Evolutionary conservation across 371 early-diverging fungal genomes (phyloP), one percentile per base, ranked within the genome.

Genomic region (Smittium culicis): DNA sequence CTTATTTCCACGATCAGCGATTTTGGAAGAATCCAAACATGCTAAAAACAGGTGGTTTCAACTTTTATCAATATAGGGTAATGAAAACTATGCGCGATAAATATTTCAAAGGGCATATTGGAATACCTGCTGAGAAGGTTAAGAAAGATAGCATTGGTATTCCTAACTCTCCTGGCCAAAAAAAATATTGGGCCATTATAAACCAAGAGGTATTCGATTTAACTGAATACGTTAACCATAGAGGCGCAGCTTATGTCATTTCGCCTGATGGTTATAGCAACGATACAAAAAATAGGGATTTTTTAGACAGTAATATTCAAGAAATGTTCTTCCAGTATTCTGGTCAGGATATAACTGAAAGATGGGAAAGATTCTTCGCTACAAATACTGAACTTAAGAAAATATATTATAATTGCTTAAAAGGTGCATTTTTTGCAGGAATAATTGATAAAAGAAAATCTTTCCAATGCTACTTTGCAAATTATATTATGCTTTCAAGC

Each of bases 381-480:
- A 67, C 66, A 67, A 67, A 79, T 67, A 56, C 76, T 69, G 64
- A 67, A 0, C 68, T 67, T 5, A 68, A 92, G 68, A 67, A 72
- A 35, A 31, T 79, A 77, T 65, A 77, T 69, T 68, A 72, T 65
- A 74, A 81, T 58, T 96, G 97, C 77, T 79, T 96, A 67, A 82
- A 91, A 64, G 84, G 86, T 64, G 78, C 87, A 67, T 93, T 93
- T 73, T 92, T 90, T 72, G 87, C 87, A 65, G 98, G 96, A 31
- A 86, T 87, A 54, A 82, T 96, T 3, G 96, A 96, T 73, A 78
- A 81, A 45, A 88, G 96, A 35, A 83, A 88, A 35, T 81, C 89
- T 1, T 74, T 85, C 28, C 81, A 82, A 28, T 97, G 98, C 78
- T 81, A 84, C 70, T 88, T 96, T 75, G 85, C 91, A 61, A 92